These are phyloP conservation scores for Caloboletus firmus DNA, from an alignment of 1,284 basidiomycete species.

Conservation along the genomic window DNA sequence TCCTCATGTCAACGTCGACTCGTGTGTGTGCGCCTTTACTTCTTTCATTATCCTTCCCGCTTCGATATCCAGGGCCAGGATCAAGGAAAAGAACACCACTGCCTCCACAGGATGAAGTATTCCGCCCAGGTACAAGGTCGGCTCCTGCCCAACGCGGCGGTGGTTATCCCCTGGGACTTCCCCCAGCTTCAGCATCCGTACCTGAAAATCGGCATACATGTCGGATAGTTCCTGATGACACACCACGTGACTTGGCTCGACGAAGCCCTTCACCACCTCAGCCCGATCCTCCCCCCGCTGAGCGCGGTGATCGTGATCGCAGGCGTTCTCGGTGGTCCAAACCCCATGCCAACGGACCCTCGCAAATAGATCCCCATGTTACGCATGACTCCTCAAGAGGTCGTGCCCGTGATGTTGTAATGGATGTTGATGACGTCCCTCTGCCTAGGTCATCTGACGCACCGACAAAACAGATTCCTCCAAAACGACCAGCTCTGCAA, in stretches of 20 bases:
- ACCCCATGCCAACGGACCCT: constrained; percentile 9
- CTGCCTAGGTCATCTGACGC: constrained; percentile 26
- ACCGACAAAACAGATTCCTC: constrained; percentile 14
- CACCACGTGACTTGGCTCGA: constrained; percentile 7
- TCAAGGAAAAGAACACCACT: constrained; percentile 37
- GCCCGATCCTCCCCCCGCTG: constrained; percentile 4
- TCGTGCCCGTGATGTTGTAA: constrained; percentile 23
- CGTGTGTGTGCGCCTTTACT: constrained; percentile 17
- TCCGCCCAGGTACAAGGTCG: constrained; percentile 29
- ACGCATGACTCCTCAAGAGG: constrained; percentile 22
- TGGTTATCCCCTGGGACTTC: constrained; percentile 5
- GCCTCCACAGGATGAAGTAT: constrained; percentile 39
- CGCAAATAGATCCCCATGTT: constrained; percentile 15
- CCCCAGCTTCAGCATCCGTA: not conserved
- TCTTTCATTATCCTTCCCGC: constrained; percentile 12
- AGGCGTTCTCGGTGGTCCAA: constrained; percentile 21
- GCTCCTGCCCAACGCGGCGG: constrained; percentile 16
- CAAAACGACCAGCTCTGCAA: constrained; percentile 16
- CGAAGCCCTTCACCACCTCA: constrained; percentile 16
- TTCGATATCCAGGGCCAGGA: constrained; percentile 26
- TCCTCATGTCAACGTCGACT: constrained; percentile 35
- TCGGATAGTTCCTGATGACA: constrained; percentile 6
- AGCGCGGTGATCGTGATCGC: constrained; percentile 21
- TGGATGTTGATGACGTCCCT: constrained; percentile 34
- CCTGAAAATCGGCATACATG: constrained; percentile 6